phyloP scores from a whole-genome alignment of 768 basidiomycete species.

The Tylopilus sp. region DNA sequence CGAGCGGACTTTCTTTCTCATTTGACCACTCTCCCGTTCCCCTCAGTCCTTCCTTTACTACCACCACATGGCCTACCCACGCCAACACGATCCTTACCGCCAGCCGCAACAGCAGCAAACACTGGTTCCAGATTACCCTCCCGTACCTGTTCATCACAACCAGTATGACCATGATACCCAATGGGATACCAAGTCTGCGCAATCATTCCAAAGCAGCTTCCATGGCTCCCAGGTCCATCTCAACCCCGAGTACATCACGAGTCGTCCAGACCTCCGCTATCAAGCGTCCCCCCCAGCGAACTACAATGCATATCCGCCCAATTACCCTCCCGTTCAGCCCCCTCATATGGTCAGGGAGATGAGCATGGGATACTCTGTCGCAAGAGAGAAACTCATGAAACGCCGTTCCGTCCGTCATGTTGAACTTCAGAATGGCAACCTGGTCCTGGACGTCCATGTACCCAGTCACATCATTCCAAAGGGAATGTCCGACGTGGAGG shows the following conservation, averaged over 20 bases:
- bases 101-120: constrained; percentile 29
- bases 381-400: constrained; percentile 79
- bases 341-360: constrained; percentile 46
- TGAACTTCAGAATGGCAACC: constrained; percentile 75
- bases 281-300: constrained; percentile 42
- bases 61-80: constrained; percentile 49
- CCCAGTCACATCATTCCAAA: constrained; percentile 77
- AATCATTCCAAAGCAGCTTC: constrained; percentile 58
- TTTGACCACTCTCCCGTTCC: background rate
- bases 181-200: constrained; percentile 51
- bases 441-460: constrained; percentile 80
- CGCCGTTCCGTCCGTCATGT: constrained; percentile 76
- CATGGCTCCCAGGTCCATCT: constrained; percentile 73
- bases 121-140: constrained; percentile 36
- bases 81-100: constrained; percentile 48
- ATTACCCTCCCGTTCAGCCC: constrained; percentile 60
- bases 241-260: constrained; percentile 58
- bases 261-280: constrained; percentile 38
- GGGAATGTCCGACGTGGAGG: constrained; percentile 58
- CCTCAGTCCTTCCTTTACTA: background rate
- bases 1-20: constrained; percentile 18
- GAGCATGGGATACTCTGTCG: constrained; percentile 60
- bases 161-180: constrained; percentile 43
- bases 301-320: constrained; percentile 39
- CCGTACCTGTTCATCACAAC: constrained; percentile 26